Evolutionary conservation across 2,329 filamentous ascomycete genomes (phyloP).

Genomic region (Pyrenochaeta sp.): DNA sequence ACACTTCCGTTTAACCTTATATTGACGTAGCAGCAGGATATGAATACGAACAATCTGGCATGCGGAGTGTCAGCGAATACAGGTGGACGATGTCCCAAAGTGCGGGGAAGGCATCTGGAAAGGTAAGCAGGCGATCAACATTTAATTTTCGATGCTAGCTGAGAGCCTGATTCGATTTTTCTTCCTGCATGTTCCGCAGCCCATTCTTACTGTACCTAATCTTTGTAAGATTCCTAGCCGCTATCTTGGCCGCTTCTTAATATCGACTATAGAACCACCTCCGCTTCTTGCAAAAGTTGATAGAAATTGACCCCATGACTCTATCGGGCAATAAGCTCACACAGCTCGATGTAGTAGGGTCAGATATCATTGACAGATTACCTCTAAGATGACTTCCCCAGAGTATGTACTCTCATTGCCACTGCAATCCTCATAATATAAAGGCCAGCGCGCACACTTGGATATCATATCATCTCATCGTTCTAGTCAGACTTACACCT

Average conservation of each 20-base stretch:
- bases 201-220: background rate
- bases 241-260: background rate
- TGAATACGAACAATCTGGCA: conserved; percentile 4
- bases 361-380: background rate
- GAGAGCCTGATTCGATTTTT: conserved; percentile 1
- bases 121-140: background rate
- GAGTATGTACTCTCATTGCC: background rate
- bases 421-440: background rate
- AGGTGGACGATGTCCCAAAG: background rate
- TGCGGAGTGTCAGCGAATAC: background rate
- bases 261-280: background rate
- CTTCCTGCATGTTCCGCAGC: background rate
- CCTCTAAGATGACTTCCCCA: background rate
- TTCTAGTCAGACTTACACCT: background rate
- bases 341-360: background rate
- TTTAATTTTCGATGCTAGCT: background rate
- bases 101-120: conserved; percentile 2
- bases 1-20: conserved; percentile 10
- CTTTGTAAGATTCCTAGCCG: background rate
- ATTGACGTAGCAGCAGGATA: conserved; percentile 9
- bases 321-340: conserved; percentile 3
- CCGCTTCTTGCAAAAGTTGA: background rate
- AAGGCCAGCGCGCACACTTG: background rate
- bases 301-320: background rate
- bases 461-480: background rate